Percentiles rank a stretch among this genome's conserved stretches.
Evolutionary conservation across 1,284 basidiomycete genomes (phyloP).

Genomic region (Fomitopsis betulina): DNA sequence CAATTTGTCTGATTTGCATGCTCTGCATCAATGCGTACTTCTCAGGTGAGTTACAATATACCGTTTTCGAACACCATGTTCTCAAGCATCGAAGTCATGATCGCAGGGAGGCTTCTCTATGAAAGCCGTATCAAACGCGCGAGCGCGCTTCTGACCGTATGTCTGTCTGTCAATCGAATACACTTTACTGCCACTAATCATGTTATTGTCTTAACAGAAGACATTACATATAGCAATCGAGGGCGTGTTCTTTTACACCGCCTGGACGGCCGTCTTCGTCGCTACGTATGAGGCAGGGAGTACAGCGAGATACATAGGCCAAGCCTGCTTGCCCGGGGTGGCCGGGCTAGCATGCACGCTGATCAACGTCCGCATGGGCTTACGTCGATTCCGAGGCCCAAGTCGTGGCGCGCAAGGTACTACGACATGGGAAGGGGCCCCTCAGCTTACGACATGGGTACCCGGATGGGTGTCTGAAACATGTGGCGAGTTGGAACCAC

Average conservation of each 20-base stretch:
- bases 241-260: background rate
- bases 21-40: background rate
- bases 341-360: constrained; percentile 4
- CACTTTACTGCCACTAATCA: background rate
- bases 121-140: background rate
- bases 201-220: background rate
- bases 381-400: background rate
- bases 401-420: background rate
- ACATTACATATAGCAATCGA: background rate
- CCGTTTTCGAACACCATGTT: too few species aligned
- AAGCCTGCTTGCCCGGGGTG: background rate
- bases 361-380: constrained; percentile 3
- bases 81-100: background rate
- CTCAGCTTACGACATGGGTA: background rate
- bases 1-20: background rate
- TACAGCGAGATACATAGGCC: background rate
- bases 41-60: background rate
- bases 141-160: background rate
- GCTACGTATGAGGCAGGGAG: background rate
- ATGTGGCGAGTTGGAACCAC: background rate
- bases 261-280: background rate
- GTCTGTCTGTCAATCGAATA: background rate
- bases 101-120: background rate
- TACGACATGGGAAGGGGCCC: background rate
- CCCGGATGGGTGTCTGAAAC: background rate